Percentiles rank a stretch among this genome's conserved stretches.
Evolutionary conservation across 169 alveolate genomes (phyloP).

Genomic region (Plasmodium relictum): DNA sequence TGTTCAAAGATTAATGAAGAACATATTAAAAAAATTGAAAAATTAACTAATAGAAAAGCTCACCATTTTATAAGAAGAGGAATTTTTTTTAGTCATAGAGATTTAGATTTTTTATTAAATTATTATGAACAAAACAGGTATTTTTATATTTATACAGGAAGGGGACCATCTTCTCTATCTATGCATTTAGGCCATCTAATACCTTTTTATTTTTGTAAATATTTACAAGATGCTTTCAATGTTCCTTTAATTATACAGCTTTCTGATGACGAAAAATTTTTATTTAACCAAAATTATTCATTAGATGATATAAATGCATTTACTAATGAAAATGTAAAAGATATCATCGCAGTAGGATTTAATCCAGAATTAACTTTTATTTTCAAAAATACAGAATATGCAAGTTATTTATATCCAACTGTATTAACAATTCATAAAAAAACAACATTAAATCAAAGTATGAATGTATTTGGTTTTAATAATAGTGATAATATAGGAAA

Average conservation of each 20-base stretch:
- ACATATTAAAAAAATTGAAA: conserved; percentile 88
- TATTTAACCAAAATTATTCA: conserved; percentile 94
- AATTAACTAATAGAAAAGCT: conserved; percentile 83
- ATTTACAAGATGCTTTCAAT: conserved; percentile 96
- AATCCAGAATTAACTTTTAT: conserved; percentile 98
- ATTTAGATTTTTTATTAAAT: conserved; percentile 94
- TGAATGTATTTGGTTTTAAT: conserved; percentile 94
- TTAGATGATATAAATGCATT: conserved; percentile 90
- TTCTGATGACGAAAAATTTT: conserved; percentile 99
- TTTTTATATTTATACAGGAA: conserved; percentile 97
- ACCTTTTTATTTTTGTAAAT: conserved; percentile 98
- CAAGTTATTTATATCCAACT: conserved; percentile 93
- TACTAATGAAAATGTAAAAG: conserved; percentile 98
- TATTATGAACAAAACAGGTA: conserved; percentile 94
- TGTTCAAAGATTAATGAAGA: conserved; percentile 91
- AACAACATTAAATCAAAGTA: conserved; percentile 95
- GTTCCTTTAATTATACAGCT: conserved; percentile 99
- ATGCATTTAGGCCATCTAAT: conserved; percentile 98
- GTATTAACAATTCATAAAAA: conserved; percentile 94
- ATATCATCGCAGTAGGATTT: conserved; percentile 99
- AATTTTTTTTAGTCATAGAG: conserved; percentile 99
- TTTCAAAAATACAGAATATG: conserved; percentile 93
- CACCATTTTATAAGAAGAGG: conserved; percentile 98
- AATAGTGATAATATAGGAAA: conserved; percentile 96
- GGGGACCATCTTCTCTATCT: conserved; percentile 99